phyloP scores from a whole-genome alignment of 2,329 filamentous ascomycete genomes.

The Metarhizium anisopliae region DNA sequence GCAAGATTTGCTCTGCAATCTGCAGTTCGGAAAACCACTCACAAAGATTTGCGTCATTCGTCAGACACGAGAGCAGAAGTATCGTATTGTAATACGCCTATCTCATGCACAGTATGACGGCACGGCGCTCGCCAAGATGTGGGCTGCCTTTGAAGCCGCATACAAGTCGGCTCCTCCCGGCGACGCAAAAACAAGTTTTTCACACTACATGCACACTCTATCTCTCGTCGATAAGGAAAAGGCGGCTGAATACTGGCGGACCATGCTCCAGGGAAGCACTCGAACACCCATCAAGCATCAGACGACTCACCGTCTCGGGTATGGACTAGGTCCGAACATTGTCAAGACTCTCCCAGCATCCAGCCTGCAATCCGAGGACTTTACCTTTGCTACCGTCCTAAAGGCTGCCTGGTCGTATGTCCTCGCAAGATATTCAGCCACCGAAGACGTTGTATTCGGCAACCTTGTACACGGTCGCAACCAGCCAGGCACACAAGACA shows the following conservation, averaged over 20 bases:
- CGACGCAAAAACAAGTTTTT: background rate
- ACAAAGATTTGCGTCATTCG: background rate
- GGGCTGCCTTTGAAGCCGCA: background rate
- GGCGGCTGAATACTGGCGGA: constrained; percentile 1
- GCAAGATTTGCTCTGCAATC: background rate
- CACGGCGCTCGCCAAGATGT: constrained; percentile 2
- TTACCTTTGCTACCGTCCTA: constrained; percentile 1
- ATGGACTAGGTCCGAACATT: constrained; percentile 1
- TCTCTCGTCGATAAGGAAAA: background rate
- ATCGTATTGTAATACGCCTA: constrained; percentile 1
- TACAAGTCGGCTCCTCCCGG: background rate
- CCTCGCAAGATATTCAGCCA: background rate
- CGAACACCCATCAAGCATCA: constrained; percentile 1
- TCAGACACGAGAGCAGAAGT: background rate
- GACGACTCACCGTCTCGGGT: constrained; percentile 1
- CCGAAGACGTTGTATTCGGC: constrained; percentile 2
- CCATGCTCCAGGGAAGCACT: background rate
- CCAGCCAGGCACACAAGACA: constrained; percentile 2
- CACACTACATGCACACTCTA: background rate
- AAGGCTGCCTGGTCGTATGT: constrained; percentile 2
- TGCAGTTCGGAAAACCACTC: background rate
- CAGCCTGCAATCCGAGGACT: background rate
- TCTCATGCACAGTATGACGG: constrained; percentile 4
- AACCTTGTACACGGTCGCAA: constrained; percentile 2
- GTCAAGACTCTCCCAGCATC: background rate